Evolutionary conservation across 2,329 filamentous ascomycete genomes (phyloP).

Genomic region (Trichoderma gracile): DNA sequence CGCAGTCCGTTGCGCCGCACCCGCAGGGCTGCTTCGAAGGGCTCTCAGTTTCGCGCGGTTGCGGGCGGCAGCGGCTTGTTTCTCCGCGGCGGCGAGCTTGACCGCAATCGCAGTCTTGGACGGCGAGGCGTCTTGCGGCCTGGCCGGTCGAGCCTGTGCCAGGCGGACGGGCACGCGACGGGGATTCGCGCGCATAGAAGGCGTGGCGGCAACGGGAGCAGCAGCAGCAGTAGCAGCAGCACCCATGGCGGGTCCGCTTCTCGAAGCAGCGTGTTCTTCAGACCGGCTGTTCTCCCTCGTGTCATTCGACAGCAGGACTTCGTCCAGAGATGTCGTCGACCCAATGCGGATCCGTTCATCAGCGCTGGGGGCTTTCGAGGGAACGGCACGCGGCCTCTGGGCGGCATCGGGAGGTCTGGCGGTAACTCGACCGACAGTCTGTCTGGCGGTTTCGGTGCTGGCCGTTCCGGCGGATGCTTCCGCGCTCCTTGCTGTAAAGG

Average conservation of each 20-base stretch:
- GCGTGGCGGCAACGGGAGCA: not conserved
- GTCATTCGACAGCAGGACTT: conserved; percentile 35
- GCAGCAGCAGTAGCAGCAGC: not conserved
- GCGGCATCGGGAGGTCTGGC: not conserved
- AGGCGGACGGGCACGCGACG: conserved; percentile 31
- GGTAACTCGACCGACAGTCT: not conserved
- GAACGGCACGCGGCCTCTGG: not conserved
- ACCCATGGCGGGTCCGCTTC: not conserved
- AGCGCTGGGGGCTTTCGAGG: not conserved
- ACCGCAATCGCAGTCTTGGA: conserved; percentile 63
- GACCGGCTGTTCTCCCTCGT: not conserved
- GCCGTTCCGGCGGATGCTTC: conserved; percentile 41
- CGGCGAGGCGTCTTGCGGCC: conserved; percentile 56
- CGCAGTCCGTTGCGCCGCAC: conserved; percentile 37
- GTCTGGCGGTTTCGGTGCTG: conserved; percentile 25
- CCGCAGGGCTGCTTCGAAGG: conserved; percentile 40
- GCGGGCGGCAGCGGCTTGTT: conserved; percentile 63
- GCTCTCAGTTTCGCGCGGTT: conserved; percentile 64
- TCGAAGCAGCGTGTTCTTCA: conserved; percentile 23
- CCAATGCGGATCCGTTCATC: conserved; percentile 32
- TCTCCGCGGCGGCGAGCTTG: conserved; percentile 64
- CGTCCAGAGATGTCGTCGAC: conserved; percentile 39
- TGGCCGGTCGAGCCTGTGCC: conserved; percentile 41
- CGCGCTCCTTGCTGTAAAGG: conserved; percentile 51
- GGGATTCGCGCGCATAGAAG: conserved; percentile 5